These are phyloP conservation scores for Heterobasidion irregulare DNA, from an alignment of 1,284 basidiomycete species.

Conservation along the genomic window DNA sequence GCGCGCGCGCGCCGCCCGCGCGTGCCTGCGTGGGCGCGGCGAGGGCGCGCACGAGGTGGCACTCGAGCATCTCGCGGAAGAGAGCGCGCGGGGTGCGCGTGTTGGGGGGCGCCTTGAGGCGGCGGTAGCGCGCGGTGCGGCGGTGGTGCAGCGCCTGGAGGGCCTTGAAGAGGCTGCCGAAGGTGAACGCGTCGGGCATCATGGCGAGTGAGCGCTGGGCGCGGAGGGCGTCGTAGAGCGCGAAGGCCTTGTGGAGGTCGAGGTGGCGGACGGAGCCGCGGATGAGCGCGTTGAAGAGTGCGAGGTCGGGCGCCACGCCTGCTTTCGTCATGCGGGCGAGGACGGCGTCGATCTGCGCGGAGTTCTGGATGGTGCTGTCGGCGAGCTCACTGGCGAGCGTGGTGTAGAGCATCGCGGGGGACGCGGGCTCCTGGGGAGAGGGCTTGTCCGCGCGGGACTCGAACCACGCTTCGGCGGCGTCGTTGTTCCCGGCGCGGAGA, in stretches of 20 bases:
- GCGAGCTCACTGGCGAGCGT: slow-evolving; percentile 29
- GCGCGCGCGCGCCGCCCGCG: slow-evolving; percentile 16
- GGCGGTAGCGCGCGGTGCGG: slow-evolving; percentile 14
- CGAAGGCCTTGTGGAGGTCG: slow-evolving; percentile 29
- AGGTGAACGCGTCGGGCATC: slow-evolving; percentile 36
- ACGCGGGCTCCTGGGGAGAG: not conserved
- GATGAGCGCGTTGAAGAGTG: slow-evolving; percentile 40
- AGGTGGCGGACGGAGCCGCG: slow-evolving; percentile 24
- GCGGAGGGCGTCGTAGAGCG: slow-evolving; percentile 32
- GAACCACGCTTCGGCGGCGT: slow-evolving; percentile 26
- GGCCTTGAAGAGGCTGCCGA: slow-evolving; percentile 34
- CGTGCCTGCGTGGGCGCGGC: slow-evolving; percentile 1
- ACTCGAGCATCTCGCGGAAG: slow-evolving; percentile 37
- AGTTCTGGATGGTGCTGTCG: slow-evolving; percentile 20
- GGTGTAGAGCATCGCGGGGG: slow-evolving; percentile 26
- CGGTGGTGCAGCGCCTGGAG: slow-evolving; percentile 16
- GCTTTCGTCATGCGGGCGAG: slow-evolving; percentile 30
- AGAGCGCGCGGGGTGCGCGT: slow-evolving; percentile 30
- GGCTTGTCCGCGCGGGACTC: not conserved
- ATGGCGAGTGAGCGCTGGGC: slow-evolving; percentile 17
- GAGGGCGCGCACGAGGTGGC: slow-evolving; percentile 19
- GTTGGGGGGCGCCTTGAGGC: slow-evolving; percentile 13
- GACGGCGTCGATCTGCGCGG: slow-evolving; percentile 24
- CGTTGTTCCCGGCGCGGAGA: slow-evolving; percentile 23
- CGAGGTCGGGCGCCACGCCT: slow-evolving; percentile 27